Conservation (phyloP, 2,329 filamentous ascomycete genomes). For the Metarhizium anisopliae region DNA sequence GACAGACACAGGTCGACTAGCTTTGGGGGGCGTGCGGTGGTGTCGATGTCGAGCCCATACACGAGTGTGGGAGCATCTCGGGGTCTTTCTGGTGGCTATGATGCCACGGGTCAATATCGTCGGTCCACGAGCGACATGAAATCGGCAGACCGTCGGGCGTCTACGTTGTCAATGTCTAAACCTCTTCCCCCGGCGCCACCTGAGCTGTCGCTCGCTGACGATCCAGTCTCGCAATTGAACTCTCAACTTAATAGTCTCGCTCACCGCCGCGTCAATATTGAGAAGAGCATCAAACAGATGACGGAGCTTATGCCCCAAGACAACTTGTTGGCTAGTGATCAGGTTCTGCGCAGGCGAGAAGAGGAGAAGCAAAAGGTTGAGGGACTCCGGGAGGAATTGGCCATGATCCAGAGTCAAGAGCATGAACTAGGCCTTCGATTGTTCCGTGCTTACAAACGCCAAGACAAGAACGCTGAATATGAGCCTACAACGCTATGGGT, state of each 20-base stretch:
- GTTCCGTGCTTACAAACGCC: constrained; percentile 64
- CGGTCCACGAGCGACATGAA: constrained; percentile 5
- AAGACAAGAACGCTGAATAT: constrained; percentile 56
- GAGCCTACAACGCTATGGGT: constrained; percentile 71
- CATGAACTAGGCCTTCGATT: constrained; percentile 71
- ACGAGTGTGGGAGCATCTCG: neutral
- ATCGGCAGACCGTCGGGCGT: constrained; percentile 15
- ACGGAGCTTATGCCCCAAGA: constrained; percentile 69
- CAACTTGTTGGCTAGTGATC: constrained; percentile 56
- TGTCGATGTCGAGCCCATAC: constrained; percentile 17
- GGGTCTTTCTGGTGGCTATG: neutral
- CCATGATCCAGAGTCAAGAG: constrained; percentile 66
- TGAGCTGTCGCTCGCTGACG: constrained; percentile 45
- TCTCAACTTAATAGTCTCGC: constrained; percentile 55
- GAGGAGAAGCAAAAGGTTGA: constrained; percentile 57
- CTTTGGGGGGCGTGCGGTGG: constrained; percentile 17
- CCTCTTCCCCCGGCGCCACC: constrained; percentile 52
- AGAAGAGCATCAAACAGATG: constrained; percentile 65
- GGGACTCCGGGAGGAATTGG: constrained; percentile 54
- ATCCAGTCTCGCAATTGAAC: constrained; percentile 59
- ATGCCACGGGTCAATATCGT: neutral
- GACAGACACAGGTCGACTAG: constrained; percentile 12
- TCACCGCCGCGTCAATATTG: constrained; percentile 62
- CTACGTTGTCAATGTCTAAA: constrained; percentile 40
- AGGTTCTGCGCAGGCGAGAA: constrained; percentile 49